Evolutionary conservation across 257 asterid species (phyloP).

Genomic region (Eustoma russellianum): DNA sequence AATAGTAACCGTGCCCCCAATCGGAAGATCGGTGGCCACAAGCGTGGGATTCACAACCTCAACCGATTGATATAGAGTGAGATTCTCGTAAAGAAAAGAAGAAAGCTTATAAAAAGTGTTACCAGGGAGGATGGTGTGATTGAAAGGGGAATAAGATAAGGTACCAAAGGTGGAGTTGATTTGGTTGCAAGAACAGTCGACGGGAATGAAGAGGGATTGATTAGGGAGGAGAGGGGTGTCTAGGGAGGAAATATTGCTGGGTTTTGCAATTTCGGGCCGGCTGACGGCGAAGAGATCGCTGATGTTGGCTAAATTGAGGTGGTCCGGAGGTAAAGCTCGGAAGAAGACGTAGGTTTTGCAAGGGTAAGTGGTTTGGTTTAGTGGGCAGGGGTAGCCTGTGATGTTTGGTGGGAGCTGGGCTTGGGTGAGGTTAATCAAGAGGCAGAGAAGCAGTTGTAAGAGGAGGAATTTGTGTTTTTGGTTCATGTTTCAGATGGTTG

Average conservation of each 20-base stretch:
- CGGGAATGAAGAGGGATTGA: slow-evolving; percentile 57
- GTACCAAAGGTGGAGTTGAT: slow-evolving; percentile 35
- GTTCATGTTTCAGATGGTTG: slow-evolving; percentile 7
- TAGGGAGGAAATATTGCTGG: slow-evolving; percentile 59
- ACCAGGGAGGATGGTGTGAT: slow-evolving; percentile 36
- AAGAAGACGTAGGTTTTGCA: slow-evolving; percentile 62
- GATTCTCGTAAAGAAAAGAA: slow-evolving; percentile 27
- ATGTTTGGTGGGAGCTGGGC: slow-evolving; percentile 38
- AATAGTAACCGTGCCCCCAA: slow-evolving; percentile 33
- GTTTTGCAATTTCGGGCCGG: slow-evolving; percentile 51
- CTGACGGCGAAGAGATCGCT: slow-evolving; percentile 78
- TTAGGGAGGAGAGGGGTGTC: slow-evolving; percentile 34
- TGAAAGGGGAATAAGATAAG: slow-evolving; percentile 49
- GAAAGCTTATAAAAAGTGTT: slow-evolving; percentile 49
- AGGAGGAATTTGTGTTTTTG: slow-evolving; percentile 9
- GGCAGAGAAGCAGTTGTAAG: slow-evolving; percentile 16
- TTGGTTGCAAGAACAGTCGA: slow-evolving; percentile 61
- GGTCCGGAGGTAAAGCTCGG: slow-evolving; percentile 56
- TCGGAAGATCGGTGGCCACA: slow-evolving; percentile 16
- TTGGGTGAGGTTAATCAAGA: slow-evolving; percentile 1
- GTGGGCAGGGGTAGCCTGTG: slow-evolving; percentile 54
- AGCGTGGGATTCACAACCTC: slow-evolving; percentile 60
- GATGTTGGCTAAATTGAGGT: slow-evolving; percentile 61
- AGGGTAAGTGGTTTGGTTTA: slow-evolving; percentile 26
- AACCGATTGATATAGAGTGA: slow-evolving; percentile 67